A percentile compares a stretch with the other conserved stretches of the same genome.
Evolutionary conservation across 2,329 filamentous ascomycete genomes (phyloP).

Genomic region (Ophiocordyceps robertsii): DNA sequence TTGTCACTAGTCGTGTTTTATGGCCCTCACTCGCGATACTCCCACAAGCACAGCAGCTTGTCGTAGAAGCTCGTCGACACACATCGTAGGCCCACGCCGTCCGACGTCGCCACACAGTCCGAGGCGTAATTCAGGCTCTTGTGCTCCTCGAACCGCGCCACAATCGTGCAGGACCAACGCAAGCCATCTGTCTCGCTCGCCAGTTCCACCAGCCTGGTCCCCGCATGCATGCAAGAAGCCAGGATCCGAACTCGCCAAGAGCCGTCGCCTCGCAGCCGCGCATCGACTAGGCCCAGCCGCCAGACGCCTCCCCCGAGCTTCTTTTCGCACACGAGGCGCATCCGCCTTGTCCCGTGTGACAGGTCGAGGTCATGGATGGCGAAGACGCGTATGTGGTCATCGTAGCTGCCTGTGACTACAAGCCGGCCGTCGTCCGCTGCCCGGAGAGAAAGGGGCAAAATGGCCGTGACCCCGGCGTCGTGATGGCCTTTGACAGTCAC

Average conservation of each 20-base stretch:
- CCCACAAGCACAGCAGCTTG: constrained; percentile 55
- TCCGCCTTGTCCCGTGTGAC: constrained; percentile 26
- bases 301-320: constrained; percentile 76
- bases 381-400: constrained; percentile 66
- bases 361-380: constrained; percentile 27
- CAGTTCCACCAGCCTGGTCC: constrained; percentile 50
- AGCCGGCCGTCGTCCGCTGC: constrained; percentile 34
- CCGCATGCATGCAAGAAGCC: constrained; percentile 90
- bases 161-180: constrained; percentile 48
- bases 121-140: constrained; percentile 92
- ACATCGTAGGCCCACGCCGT: constrained; percentile 24
- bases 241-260: constrained; percentile 38
- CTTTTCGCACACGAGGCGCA: constrained; percentile 44
- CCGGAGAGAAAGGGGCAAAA: constrained; percentile 50
- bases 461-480: constrained; percentile 75
- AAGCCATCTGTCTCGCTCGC: constrained; percentile 16
- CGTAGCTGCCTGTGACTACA: constrained; percentile 80
- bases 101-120: constrained; percentile 41
- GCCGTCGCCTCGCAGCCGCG: constrained; percentile 11
- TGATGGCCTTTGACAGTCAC: constrained; percentile 37
- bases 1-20: no score
- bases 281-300: constrained; percentile 54
- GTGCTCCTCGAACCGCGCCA: constrained; percentile 70
- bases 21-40: constrained; percentile 4
- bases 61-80: constrained; percentile 72